phyloP scores from a whole-genome alignment of 306 rosid genomes.

The Chamaecrista fasciculata region DNA sequence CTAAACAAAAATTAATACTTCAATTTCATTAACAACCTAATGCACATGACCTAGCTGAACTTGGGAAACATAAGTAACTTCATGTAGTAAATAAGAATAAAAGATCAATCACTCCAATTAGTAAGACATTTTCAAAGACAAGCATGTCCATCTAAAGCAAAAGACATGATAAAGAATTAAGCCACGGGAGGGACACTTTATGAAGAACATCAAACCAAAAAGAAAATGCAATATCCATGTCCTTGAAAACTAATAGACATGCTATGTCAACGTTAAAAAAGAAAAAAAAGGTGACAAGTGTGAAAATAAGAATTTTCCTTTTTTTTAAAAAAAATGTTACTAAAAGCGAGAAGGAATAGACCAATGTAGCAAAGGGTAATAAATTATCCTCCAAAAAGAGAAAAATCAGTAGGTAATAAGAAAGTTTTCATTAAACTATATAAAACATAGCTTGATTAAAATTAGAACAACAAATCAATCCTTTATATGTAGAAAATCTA shows the following conservation, averaged over 20 bases:
- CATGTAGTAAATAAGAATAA: background rate
- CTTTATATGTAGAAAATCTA: conserved; percentile 19
- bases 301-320: background rate
- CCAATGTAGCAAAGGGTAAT: background rate
- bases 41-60: background rate
- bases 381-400: background rate
- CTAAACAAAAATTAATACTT: background rate
- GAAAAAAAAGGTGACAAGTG: background rate
- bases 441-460: background rate
- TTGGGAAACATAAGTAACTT: background rate
- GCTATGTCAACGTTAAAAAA: background rate
- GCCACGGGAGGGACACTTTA: background rate
- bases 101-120: background rate
- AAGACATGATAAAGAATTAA: background rate
- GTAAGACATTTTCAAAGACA: background rate
- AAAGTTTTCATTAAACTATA: background rate
- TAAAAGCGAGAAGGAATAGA: background rate
- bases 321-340: background rate
- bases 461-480: conserved; percentile 8
- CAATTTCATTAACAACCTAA: background rate
- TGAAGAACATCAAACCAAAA: background rate
- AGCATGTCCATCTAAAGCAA: background rate
- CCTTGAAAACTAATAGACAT: background rate
- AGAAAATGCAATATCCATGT: background rate
- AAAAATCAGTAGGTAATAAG: background rate